Base-by-base conservation (phyloP, 2,329 filamentous ascomycete genomes). In the Fusarium nodosum region DNA sequence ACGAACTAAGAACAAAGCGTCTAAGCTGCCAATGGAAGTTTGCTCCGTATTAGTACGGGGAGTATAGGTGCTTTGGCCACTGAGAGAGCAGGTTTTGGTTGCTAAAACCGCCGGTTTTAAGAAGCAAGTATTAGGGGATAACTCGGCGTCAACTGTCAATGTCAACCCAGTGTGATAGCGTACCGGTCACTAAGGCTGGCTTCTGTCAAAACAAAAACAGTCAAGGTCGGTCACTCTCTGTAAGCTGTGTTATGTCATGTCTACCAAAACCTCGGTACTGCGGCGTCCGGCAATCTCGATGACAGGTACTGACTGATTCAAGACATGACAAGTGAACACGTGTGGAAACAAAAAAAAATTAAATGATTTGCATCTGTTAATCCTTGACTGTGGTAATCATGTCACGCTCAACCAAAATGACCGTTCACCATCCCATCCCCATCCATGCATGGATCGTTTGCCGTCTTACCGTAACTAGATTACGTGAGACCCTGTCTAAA, bases 401-500 rank as follows among this genome's bases (percentile, higher is more conserved):
- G 24, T 45, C 16, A 45, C 26, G 18, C 7, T n/a, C 33, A 20
- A 34, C 4, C 33, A 30, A 45, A 30, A 45, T n/a, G 18, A 28
- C 42, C 42, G 42, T 30, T 45, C 18, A 18, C 42, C 26, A 30
- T 42, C 20, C 15, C 28, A 30, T 30, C 10, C 28, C 24, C 24
- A 42, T 16, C 24, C 24, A 42, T 16, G 5, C 20, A 22, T 13
- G 13, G 20, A 24, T n/a, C 20, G n/a, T 39, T n/a, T 30, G 18
- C 26, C 26, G 44, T 46, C 41, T 31, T 44, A 53, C 36, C 57
- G 57, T 28, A 24, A 3, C 22, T 44, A 60, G 28, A 31, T 46
- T 41, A 53, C 28, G 46, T 38, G 51, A 59, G 56, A 46, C 56
- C 46, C 28, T 36, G 42, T 28, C 45, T 7, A 3, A 22, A 54